Base-by-base conservation (phyloP, 345 rosid genomes). In the Zanthoxylum bungeanum region DNA sequence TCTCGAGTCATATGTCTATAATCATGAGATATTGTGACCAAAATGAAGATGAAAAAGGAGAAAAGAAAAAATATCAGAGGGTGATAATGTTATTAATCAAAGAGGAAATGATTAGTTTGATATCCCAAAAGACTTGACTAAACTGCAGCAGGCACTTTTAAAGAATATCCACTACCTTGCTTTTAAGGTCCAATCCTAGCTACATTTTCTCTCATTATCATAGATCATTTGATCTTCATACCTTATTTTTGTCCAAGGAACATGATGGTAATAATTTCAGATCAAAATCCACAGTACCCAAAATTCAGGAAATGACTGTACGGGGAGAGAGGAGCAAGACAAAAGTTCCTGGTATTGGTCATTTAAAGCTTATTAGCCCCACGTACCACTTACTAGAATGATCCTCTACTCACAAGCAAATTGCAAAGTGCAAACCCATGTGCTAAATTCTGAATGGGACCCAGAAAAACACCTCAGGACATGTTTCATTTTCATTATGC, bases 101-200 rank as follows among this genome's bases (percentile, higher is more conserved):
- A 25, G 22, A 16, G 16, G 53, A 21, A 49, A 49, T 49, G 44
- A 49, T 51, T 66, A 46, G 55, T 25, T 52, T 68, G 71, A 9
- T 60, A 37, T 53, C 17, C 22, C 47, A 36, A 4, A 68, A 3
- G 31, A 67, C 33, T 39, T 4, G 50, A 37, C 61, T 27, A 37
- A 53, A 52, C 52, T 19, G 22, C 58, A 66, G 44, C 24, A 44
- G 55, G 31, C 57, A 42, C 52, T n/a, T 64, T 64, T 63, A 25
- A 42, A 64, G 67, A 63, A 63, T 52, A 64, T 27, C 67, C 68
- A 64, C 68, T 44, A 50, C 68, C n/a, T n/a, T n/a, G n/a, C 44
- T 63, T 55, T 64, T 16, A 44, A 27, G 14, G 37, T 42, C 53
- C 37, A 42, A 44, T 44, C 68, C 53, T 7, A 24, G 22, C 39